Base-by-base conservation (phyloP, 2,329 filamentous ascomycete species). In the Rhinocladiella mackenziei region DNA sequence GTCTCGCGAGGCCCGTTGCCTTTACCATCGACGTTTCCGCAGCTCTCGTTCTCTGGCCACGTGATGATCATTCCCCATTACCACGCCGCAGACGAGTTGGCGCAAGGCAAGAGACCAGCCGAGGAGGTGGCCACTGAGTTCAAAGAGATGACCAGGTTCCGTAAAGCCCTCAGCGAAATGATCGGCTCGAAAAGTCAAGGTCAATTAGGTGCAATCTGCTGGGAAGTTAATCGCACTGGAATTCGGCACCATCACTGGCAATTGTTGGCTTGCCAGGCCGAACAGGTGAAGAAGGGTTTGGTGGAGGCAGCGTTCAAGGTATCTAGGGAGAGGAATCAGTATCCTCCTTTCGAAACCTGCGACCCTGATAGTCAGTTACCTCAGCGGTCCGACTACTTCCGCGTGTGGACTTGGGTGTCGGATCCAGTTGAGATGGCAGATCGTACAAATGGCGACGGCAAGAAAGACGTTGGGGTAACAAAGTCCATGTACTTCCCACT, bases 221-320 rank as follows among this genome's bases (percentile, higher is more conserved):
- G 88, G 81, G 92, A 97, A 67, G 89, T 98, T 58, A 91, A 83
- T 61, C 83, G 89, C 38, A 74, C 74, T 3, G 77, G 78, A 39
- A 88, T 92, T 42, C 81, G 97, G 43, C 92, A 98, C 62, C 76
- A 83, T 1, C 91, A 97, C 60, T 96, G 89, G 92, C 94, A 98
- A 65, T 84, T 94, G 56, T 70, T 97, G 20, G 88, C 92, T 1
- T 72, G 94, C 1, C 78, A 84, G 0, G 71, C 76, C 0, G 74
- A 84, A 7, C 69, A 87, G 32, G 76, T 95, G 38, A 70, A 68
- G 14, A 80, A 80, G 34, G 85, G 86, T 0, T 72, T 94, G 1
- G 86, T 94, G 0, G 88, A 95, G 62, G 87, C 86, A 0, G 91
- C 83, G 0, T 96, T 98, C 69, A 83, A 83, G 40, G 86, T 94